Evolutionary conservation across 768 basidiomycete genomes (phyloP).

Genomic region (Leccinellum albellum): DNA sequence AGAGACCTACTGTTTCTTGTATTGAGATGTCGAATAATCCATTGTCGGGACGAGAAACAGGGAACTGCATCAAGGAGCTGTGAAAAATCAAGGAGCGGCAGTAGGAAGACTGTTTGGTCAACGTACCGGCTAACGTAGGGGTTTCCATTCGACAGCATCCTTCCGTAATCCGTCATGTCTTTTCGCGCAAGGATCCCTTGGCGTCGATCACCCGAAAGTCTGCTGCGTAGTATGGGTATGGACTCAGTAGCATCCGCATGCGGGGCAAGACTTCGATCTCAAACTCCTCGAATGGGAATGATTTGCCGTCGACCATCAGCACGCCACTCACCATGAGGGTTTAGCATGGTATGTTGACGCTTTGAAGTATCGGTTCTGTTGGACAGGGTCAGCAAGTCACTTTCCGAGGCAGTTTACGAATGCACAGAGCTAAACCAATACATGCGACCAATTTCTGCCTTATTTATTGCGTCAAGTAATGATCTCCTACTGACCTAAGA

Average conservation of each 20-base stretch:
- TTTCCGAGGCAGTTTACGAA: constrained; percentile 1
- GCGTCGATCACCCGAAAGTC: constrained; percentile 40
- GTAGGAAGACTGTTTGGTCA: background rate
- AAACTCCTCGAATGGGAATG: constrained; percentile 68
- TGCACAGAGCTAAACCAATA: constrained; percentile 64
- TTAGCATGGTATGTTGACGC: constrained; percentile 70
- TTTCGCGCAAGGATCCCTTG: constrained; percentile 20
- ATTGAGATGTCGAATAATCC: constrained; percentile 70
- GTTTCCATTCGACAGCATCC: background rate
- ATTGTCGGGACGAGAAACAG: constrained; percentile 74
- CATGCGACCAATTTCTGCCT: constrained; percentile 55
- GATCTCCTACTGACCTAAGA: constrained; percentile 39
- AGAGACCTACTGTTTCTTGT: constrained; percentile 45
- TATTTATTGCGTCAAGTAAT: constrained; percentile 52
- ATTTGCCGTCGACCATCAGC: constrained; percentile 77
- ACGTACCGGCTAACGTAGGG: constrained; percentile 63
- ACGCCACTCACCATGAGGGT: constrained; percentile 52
- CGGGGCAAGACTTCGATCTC: constrained; percentile 73
- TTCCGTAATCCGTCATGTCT: background rate
- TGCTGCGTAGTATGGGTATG: constrained; percentile 48
- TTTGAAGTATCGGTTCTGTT: constrained; percentile 68
- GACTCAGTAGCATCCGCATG: constrained; percentile 63
- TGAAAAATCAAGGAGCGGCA: background rate
- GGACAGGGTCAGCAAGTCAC: constrained; percentile 5
- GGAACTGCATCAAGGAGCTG: constrained; percentile 82